Base-by-base conservation (phyloP, 306 rosid species). In the Boehmeria nivea region DNA sequence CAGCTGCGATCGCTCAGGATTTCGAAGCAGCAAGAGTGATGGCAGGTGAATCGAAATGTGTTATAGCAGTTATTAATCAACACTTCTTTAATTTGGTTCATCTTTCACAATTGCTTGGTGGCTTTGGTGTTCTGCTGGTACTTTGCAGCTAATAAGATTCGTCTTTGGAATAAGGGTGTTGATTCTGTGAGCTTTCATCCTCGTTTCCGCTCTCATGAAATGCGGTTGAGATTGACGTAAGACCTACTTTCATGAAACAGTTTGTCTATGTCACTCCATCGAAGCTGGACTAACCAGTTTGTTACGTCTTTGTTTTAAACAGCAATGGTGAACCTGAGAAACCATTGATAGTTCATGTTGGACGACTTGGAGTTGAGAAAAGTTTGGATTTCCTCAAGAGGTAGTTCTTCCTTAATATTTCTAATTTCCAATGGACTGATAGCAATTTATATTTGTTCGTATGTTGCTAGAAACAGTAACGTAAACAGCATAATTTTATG, bases 161-260 rank as follows among this genome's bases (percentile, higher is more conserved):
- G 95, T 22, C 86, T 87, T 57, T 93, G 99, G 99, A 93, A 74
- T 63, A 93, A 93, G 75, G 99, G 99, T 71, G 99, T 93, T 34
- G 99, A 93, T 73, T 93, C 89, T 49, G 88, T 70, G 43, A 87
- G 89, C 74, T 93, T 93, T 75, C 76, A 93, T 69, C 99, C 99
- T 18, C 77, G 68, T 60, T 93, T 67, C 45, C 72, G 80, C 33
- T 87, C 86, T 1, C 81, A 85, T 42, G 94, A 85, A 72, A 93
- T 93, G 99, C 81, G 99, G 51, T 36, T 78, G 37, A 83, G 86
- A 68, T 65, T 93, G 54, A 85, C 88, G 99, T 87, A 40, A 38
- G 66, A 51, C 70, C 43, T 6, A 10, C 45, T 13, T 6, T 63
- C 39, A 22, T 70, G 36, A 52, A 17, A 68, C 36, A 53, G 24